Base-by-base conservation (phyloP, 2,329 filamentous ascomycete species). In the Paecilomyces sp. region DNA sequence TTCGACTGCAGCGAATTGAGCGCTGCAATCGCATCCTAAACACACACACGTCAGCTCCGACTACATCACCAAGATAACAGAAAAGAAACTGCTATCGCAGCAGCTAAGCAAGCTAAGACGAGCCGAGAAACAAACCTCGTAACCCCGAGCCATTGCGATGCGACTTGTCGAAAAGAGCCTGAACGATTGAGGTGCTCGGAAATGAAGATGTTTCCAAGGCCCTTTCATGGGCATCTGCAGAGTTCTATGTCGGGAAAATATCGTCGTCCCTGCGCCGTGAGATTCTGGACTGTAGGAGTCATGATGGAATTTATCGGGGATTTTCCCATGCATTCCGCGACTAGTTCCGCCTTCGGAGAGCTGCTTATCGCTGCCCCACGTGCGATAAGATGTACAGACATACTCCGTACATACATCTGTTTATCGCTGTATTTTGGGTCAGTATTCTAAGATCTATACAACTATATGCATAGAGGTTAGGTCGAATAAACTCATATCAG, bases 1-100 rank as follows among this genome's bases (percentile, higher is more conserved):
- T 96, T 96, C 58, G 89, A 88, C 68, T 93, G 89, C 58, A 96
- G 82, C 55, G 85, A 85, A 66, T 91, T 88, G 65, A 96, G 85
- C 59, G 88, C 86, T 58, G 82, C 74, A 47, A 96, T 85, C 41
- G 92, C 92, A 66, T 86, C 85, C 76, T 88, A 74, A 30, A 8
- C n/a, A 8, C 6, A 6, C 24, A 22, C 18, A 30, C 30, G 31
- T 18, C 34, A 12, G 51, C 25, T 28, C 6, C 50, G 57, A 68
- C 60, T 68, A 67, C 57, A 31, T 33, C 11, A 18, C 34, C 53
- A 41, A 24, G 22, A 47, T 15, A 18, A 22, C n/a, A 47, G 25
- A 28, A 18, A 15, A n/a, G 15, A 22, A 7, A 53, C 24, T 28
- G 47, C 51, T 28, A 15, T 25, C n/a, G 51, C 51, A 22, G 22